Evolutionary conservation across 1,284 basidiomycete genomes (phyloP).

Genomic region (Melampsora americana): DNA sequence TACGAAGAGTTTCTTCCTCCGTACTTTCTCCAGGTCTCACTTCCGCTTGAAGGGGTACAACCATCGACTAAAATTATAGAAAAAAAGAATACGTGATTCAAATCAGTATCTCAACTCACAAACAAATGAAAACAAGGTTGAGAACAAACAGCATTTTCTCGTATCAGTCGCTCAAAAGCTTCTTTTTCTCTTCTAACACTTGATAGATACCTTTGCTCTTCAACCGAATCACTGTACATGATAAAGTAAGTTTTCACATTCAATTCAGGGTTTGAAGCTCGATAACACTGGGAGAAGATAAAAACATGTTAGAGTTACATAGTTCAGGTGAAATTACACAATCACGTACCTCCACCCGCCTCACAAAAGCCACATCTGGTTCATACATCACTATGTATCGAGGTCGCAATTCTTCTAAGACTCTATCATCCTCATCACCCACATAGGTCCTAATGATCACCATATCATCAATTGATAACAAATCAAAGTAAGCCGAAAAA

Average conservation of each 20-base stretch:
- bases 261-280: slow-evolving; percentile 72
- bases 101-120: neutral
- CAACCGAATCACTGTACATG: slow-evolving; percentile 84
- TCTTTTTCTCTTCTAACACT: slow-evolving; percentile 87
- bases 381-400: slow-evolving; percentile 94
- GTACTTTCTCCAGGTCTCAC: slow-evolving; percentile 57
- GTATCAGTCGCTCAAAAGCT: slow-evolving; percentile 87
- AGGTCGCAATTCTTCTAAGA: slow-evolving; percentile 82
- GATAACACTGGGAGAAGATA: slow-evolving; percentile 67
- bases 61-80: slow-evolving; percentile 65
- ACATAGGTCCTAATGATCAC: slow-evolving; percentile 83
- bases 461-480: slow-evolving; percentile 73
- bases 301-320: neutral
- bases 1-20: slow-evolving; percentile 65
- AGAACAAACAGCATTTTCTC: slow-evolving; percentile 74
- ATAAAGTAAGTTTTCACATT: slow-evolving; percentile 92
- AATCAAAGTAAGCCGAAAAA: slow-evolving; percentile 76
- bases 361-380: slow-evolving; percentile 84
- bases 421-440: slow-evolving; percentile 84
- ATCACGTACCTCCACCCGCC: slow-evolving; percentile 75
- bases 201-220: slow-evolving; percentile 91
- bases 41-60: slow-evolving; percentile 81
- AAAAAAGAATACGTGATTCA: neutral
- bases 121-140: neutral
- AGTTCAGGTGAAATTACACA: slow-evolving; percentile 10